phyloP scores from a whole-genome alignment of 345 rosid genomes.

The Sonneratia caseolaris region DNA sequence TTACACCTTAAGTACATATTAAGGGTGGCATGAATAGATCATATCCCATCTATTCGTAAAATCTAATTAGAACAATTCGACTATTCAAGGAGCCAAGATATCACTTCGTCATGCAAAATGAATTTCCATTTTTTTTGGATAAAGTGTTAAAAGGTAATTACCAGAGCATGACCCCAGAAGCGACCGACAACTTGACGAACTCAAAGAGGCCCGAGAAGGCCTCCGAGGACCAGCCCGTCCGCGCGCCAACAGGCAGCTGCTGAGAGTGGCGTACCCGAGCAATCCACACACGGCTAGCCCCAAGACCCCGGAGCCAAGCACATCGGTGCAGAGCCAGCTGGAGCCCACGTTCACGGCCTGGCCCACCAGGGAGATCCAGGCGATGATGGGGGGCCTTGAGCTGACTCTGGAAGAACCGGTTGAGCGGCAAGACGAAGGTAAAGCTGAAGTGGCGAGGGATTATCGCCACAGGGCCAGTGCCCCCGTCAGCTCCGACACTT shows the following conservation, averaged over 20 bases:
- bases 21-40: too few relatives aligned
- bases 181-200: constrained; percentile 26
- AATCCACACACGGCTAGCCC: constrained; percentile 17
- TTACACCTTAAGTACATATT: too few relatives aligned
- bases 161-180: constrained; percentile 42
- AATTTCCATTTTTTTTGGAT: too few relatives aligned
- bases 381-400: neutral
- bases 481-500: constrained; percentile 20
- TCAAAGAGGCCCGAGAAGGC: constrained; percentile 28
- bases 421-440: constrained; percentile 19
- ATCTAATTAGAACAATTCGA: too few relatives aligned
- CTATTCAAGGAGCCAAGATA: too few relatives aligned
- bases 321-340: constrained; percentile 5
- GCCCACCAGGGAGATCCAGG: neutral
- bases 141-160: constrained; percentile 3
- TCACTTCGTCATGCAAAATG: too few relatives aligned
- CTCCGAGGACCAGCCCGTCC: constrained; percentile 31
- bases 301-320: constrained; percentile 17
- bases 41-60: too few relatives aligned
- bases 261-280: constrained; percentile 4
- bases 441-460: constrained; percentile 28
- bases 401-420: constrained; percentile 26
- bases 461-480: constrained; percentile 17
- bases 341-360: neutral
- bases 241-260: constrained; percentile 25